Conservation (phyloP, 2,329 filamentous ascomycete species). For the Aspergillus sp. region DNA sequence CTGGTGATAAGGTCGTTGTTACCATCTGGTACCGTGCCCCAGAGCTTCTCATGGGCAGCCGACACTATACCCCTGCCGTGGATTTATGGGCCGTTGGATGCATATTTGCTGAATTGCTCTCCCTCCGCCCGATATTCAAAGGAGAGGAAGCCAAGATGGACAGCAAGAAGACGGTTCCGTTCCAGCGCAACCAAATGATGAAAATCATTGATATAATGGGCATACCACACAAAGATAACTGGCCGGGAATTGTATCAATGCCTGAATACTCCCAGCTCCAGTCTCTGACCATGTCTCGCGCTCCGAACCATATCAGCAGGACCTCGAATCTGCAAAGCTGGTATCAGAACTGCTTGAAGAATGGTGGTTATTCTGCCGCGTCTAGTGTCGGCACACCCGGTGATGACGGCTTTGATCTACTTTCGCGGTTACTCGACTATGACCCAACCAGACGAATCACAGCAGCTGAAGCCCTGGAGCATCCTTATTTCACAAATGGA, state of each 20-base stretch:
- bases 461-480: conserved; percentile 82
- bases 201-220: conserved; percentile 98
- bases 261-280: conserved; percentile 78
- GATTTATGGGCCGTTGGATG: conserved; percentile 98
- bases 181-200: conserved; percentile 98
- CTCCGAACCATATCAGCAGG: conserved; percentile 51
- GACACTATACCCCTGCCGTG: conserved; percentile 96
- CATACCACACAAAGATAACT: conserved; percentile 80
- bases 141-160: conserved; percentile 99
- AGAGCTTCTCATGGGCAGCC: conserved; percentile 83
- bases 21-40: conserved; percentile 99
- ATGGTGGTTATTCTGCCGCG: conserved; percentile 52
- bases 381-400: conserved; percentile 60
- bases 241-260: conserved; percentile 82
- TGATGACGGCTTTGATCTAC: conserved; percentile 75
- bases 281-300: conserved; percentile 45
- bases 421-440: conserved; percentile 84
- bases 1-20: conserved; percentile 95
- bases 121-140: conserved; percentile 92
- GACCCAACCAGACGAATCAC: conserved; percentile 87
- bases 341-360: conserved; percentile 71
- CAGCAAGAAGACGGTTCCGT: conserved; percentile 93
- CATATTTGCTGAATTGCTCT: conserved; percentile 93
- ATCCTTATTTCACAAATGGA: conserved; percentile 79
- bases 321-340: conserved; percentile 70